These are phyloP conservation scores for Thielaviopsis musarum DNA, from an alignment of 2,329 filamentous ascomycete species.

Conservation along the genomic window DNA sequence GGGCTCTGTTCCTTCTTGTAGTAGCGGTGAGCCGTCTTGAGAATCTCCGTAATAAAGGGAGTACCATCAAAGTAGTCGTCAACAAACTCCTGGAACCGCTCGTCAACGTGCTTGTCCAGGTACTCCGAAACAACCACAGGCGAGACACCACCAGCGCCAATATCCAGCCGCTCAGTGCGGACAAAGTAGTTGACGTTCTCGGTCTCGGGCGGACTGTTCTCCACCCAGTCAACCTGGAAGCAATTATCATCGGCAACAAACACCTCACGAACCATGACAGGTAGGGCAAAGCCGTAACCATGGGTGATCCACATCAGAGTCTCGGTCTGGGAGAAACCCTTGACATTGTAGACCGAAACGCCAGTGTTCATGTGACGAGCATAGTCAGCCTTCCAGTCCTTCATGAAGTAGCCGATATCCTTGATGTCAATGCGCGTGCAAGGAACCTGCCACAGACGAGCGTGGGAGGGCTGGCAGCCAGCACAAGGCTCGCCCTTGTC, in stretches of 20 bases:
- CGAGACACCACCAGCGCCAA: conserved; percentile 76
- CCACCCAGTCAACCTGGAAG: conserved; percentile 87
- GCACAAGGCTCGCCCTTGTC: conserved; percentile 94
- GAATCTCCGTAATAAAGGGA: conserved; percentile 83
- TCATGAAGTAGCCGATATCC: conserved; percentile 97
- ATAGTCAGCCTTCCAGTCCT: conserved; percentile 96
- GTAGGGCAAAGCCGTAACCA: conserved; percentile 83
- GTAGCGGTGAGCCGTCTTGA: conserved; percentile 90
- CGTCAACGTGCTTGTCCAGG: conserved; percentile 86
- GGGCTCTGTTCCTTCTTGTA: conserved; percentile 77
- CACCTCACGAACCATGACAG: conserved; percentile 85
- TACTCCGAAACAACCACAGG: conserved; percentile 72
- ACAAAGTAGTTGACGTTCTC: conserved; percentile 70
- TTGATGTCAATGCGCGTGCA: conserved; percentile 98
- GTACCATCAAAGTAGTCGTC: conserved; percentile 95
- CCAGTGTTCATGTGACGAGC: conserved; percentile 76
- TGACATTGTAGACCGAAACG: conserved; percentile 88
- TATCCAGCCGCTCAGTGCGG: conserved; percentile 74
- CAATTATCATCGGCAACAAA: conserved; percentile 83
- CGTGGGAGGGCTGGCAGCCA: conserved; percentile 89
- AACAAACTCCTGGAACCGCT: conserved; percentile 81
- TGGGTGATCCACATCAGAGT: conserved; percentile 81
- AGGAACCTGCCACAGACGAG: conserved; percentile 89
- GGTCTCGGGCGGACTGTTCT: conserved; percentile 45
- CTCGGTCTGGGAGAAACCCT: conserved; percentile 56